These are phyloP conservation scores for Mycena metata DNA, from an alignment of 768 basidiomycete genomes.

Conservation along the genomic window DNA sequence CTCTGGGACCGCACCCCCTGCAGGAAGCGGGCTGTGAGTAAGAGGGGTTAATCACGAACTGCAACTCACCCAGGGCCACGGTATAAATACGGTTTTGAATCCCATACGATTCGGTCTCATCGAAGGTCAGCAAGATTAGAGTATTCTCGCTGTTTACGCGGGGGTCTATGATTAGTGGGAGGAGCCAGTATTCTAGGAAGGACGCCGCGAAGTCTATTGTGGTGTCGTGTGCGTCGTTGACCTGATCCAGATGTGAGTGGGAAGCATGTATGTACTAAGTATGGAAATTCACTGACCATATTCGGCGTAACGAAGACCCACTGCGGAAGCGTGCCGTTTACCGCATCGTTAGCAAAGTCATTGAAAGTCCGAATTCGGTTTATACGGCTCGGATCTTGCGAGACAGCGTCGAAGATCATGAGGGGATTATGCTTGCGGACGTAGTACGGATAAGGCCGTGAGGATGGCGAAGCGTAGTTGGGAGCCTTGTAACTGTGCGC, in stretches of 20 bases:
- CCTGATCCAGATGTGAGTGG: conserved; percentile 34
- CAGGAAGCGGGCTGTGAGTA: too few species aligned
- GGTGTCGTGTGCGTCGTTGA: conserved; percentile 75
- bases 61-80: conserved; percentile 52
- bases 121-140: conserved; percentile 73
- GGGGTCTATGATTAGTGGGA: conserved; percentile 62
- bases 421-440: conserved; percentile 72
- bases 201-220: conserved; percentile 58
- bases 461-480: conserved; percentile 54
- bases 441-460: conserved; percentile 62
- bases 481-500: conserved; percentile 50
- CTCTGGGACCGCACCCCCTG: conserved; percentile 55
- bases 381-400: conserved; percentile 55
- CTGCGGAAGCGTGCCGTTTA: conserved; percentile 64
- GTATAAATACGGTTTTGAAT: conserved; percentile 63
- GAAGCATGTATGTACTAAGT: too few species aligned
- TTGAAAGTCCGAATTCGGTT: conserved; percentile 70
- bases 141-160: conserved; percentile 69
- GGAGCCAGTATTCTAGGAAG: conserved; percentile 66
- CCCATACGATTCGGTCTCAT: conserved; percentile 61
- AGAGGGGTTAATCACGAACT: neutral
- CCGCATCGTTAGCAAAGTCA: conserved; percentile 68
- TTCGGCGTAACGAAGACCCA: conserved; percentile 77
- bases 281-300: conserved; percentile 43
- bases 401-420: too few species aligned